phyloP scores from a whole-genome alignment of 202 grass and related monocot genomes.

The Tripidium arundinaceum region DNA sequence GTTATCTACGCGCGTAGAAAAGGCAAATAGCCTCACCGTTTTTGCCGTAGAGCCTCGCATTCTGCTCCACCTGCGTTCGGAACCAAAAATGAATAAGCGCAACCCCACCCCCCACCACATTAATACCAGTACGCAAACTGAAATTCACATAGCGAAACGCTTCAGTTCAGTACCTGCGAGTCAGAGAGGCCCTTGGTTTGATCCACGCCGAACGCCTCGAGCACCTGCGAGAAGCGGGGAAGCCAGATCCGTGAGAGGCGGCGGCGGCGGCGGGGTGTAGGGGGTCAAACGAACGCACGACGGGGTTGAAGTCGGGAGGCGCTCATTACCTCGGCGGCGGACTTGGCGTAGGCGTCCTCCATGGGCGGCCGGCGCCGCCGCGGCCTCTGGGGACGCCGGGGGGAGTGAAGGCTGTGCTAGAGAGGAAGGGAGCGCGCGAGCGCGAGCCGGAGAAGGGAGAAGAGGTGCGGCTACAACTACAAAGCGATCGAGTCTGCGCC shows the following conservation, averaged over 20 bases:
- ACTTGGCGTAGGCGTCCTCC: constrained; percentile 94
- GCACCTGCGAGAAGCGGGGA: constrained; percentile 53
- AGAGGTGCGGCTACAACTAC: background rate
- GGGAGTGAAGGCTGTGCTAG: background rate
- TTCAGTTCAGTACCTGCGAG: constrained; percentile 56
- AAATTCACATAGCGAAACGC: background rate
- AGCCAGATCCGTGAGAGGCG: constrained; percentile 47
- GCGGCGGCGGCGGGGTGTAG: background rate
- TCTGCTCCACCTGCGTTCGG: constrained; percentile 60
- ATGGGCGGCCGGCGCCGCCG: constrained; percentile 34
- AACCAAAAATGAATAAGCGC: constrained; percentile 41
- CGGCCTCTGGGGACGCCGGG: background rate
- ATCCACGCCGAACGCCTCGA: constrained; percentile 79
- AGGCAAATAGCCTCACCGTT: constrained; percentile 49
- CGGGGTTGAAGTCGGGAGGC: background rate
- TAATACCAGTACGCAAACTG: background rate
- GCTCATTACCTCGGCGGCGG: constrained; percentile 65
- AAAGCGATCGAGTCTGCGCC: background rate
- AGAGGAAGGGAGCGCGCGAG: background rate
- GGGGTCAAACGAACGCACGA: background rate
- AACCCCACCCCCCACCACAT: background rate
- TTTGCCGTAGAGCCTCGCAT: constrained; percentile 68
- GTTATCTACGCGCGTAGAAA: background rate
- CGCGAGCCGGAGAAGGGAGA: background rate
- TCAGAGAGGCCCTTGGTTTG: constrained; percentile 85